These are phyloP conservation scores for Colletotrichum salicis DNA, from an alignment of 2,329 filamentous ascomycete genomes.

Conservation along the genomic window DNA sequence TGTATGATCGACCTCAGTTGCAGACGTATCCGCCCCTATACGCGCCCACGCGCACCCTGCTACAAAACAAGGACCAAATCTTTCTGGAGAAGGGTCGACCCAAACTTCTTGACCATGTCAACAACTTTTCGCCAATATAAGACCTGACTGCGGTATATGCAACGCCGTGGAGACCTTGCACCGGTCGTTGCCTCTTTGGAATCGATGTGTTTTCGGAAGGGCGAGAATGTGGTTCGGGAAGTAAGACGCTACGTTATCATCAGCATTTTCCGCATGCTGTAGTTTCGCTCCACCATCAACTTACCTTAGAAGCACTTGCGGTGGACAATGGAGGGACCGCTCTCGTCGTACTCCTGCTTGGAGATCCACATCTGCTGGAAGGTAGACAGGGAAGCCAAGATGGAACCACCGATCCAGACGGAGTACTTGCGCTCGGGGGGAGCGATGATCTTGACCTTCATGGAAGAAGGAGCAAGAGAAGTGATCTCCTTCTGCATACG, in stretches of 20 bases:
- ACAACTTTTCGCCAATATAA: slow-evolving; percentile 69
- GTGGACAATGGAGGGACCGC: slow-evolving; percentile 98
- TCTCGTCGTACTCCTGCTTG: slow-evolving; percentile 99
- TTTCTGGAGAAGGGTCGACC: slow-evolving; percentile 59
- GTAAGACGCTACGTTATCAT: slow-evolving; percentile 14
- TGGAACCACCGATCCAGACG: slow-evolving; percentile 99
- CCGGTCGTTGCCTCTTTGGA: slow-evolving; percentile 57
- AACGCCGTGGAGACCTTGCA: slow-evolving; percentile 56
- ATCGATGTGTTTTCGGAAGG: slow-evolving; percentile 51
- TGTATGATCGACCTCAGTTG: slow-evolving; percentile 67
- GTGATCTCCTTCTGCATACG: slow-evolving; percentile 99
- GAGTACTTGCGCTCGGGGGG: slow-evolving; percentile 99
- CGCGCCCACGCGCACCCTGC: slow-evolving; percentile 60
- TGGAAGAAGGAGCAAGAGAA: slow-evolving; percentile 97
- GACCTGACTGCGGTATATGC: slow-evolving; percentile 61
- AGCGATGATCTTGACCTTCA: slow-evolving; percentile 99
- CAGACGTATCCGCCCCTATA: slow-evolving; percentile 61
- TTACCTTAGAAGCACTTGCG: slow-evolving; percentile 99
- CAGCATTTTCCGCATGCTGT: neutral
- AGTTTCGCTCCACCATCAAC: slow-evolving; percentile 26
- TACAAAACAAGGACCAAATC: slow-evolving; percentile 62
- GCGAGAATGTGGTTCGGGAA: slow-evolving; percentile 41
- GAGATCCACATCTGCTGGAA: slow-evolving; percentile 99
- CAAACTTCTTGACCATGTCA: slow-evolving; percentile 64
- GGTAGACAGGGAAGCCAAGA: slow-evolving; percentile 98